These are phyloP conservation scores for Globisporangium orthogonon DNA, from an alignment of 352 stramenopile species.

Conservation along the genomic window DNA sequence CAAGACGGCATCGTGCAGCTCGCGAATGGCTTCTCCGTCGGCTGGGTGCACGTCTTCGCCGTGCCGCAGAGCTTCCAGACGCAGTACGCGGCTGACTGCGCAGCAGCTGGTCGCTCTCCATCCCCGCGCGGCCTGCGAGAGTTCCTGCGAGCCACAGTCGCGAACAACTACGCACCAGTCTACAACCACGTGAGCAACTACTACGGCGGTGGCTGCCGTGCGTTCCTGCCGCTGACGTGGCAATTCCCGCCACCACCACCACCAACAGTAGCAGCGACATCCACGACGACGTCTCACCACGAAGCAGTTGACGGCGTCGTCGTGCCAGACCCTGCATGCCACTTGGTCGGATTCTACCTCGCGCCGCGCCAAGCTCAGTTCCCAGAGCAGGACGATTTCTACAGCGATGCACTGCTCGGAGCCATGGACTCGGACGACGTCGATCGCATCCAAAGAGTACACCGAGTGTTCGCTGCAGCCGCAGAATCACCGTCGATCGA, in stretches of 20 bases:
- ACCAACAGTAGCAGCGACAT: neutral
- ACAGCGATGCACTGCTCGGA: constrained; percentile 33
- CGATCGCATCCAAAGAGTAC: constrained; percentile 18
- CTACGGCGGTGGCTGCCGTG: constrained; percentile 32
- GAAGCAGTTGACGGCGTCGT: neutral
- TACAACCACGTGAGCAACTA: constrained; percentile 40
- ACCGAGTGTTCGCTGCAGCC: constrained; percentile 23
- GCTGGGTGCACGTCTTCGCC: constrained; percentile 52
- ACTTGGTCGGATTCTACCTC: constrained; percentile 52
- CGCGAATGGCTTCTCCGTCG: constrained; percentile 27
- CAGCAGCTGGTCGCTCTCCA: neutral
- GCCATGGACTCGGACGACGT: constrained; percentile 27
- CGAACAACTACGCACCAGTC: constrained; percentile 28
- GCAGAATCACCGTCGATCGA: constrained; percentile 10
- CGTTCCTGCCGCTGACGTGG: constrained; percentile 51
- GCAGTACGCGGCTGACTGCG: constrained; percentile 15
- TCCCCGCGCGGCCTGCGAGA: constrained; percentile 10
- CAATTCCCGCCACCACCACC: constrained; percentile 8
- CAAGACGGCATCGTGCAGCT: constrained; percentile 26
- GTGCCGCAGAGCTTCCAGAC: constrained; percentile 24
- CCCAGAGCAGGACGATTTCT: constrained; percentile 41
- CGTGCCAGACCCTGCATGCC: constrained; percentile 36
- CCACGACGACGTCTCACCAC: neutral
- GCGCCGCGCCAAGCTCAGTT: constrained; percentile 55
- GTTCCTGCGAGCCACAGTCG: constrained; percentile 27